Evolutionary conservation across 257 asterid species (phyloP), one percentile per base, ranked within the genome.

Genomic region (Ilex asprella): DNA sequence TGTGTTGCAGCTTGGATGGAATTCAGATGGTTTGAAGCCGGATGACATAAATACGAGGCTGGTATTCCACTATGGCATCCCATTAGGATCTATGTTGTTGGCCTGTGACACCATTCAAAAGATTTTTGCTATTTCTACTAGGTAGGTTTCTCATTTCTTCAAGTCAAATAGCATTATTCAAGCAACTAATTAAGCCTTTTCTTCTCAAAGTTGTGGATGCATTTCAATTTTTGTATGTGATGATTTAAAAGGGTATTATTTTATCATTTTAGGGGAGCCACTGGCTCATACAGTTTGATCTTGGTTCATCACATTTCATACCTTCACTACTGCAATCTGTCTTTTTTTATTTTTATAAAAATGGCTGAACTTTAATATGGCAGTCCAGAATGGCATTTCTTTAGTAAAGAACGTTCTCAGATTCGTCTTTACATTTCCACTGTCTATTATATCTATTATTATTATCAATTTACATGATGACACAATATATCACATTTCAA

Each of bases 21-120:
- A 58, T 66, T 67, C 83, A 43, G 95, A 81, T 61, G 81, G 79
- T 70, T 66, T 89, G 79, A 84, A 79, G 66, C 73, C 95, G 16
- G 94, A 85, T 41, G 93, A 81, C 41, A 70, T 89, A 12, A 71
- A 75, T 60, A 91, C 95, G 53, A 86, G 72, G 55, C 60, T 84
- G 70, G 82, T 81, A 71, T 92, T 86, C 71, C 99, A 92, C 70
- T 85, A 83, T 64, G 99, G 99, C 67, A 72, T 86, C 66, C 96
- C 97, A 54, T 68, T 89, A 53, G 95, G 94, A 67, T 71, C 99
- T 41, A 50, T 32, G 62, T 65, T 76, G 39, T 60, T 82, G 51
- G 90, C 95, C 2, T 74, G 72, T 47, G 82, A 83, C 71, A 67
- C 95, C 50, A 60, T 79, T 71, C 95, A 88, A 63, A 88, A 75